Percentiles rank a stretch among this genome's conserved stretches.
Evolutionary conservation across 1,284 basidiomycete genomes (phyloP).

Genomic region (Moesziomyces antarcticus): DNA sequence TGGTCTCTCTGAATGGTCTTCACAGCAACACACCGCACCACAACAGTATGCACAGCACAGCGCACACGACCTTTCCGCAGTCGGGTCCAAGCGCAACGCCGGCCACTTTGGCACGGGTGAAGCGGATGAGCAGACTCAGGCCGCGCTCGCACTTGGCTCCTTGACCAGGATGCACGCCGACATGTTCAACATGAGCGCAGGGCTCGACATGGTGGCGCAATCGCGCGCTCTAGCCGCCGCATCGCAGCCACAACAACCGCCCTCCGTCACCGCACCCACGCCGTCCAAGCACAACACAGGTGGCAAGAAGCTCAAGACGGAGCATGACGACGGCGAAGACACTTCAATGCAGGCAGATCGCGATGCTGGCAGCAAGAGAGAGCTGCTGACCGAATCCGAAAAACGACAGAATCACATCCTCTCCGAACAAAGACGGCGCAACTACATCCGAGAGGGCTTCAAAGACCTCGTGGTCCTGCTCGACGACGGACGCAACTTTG

Average conservation of each 20-base stretch:
- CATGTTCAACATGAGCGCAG: constrained; percentile 50
- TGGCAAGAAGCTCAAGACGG: constrained; percentile 56
- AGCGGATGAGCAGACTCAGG: constrained; percentile 45
- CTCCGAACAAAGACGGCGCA: constrained; percentile 64
- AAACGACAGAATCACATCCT: constrained; percentile 65
- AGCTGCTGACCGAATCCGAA: constrained; percentile 59
- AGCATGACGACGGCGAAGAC: constrained; percentile 47
- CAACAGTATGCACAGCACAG: constrained; percentile 20
- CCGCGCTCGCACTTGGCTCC: constrained; percentile 35
- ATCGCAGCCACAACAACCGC: constrained; percentile 9
- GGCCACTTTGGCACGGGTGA: constrained; percentile 34
- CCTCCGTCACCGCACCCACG: constrained; percentile 2
- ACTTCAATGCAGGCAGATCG: constrained; percentile 1
- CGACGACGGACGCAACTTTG: constrained; percentile 61
- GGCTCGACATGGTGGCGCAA: constrained; percentile 25
- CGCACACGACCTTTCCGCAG: constrained; percentile 28
- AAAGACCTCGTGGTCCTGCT: constrained; percentile 64
- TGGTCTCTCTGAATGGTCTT: constrained; percentile 35
- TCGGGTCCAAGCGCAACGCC: constrained; percentile 41
- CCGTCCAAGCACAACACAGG: constrained; percentile 7
- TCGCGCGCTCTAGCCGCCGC: constrained; percentile 7
- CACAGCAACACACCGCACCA: constrained; percentile 17
- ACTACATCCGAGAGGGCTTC: constrained; percentile 66
- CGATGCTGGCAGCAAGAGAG: constrained; percentile 32
- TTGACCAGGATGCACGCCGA: constrained; percentile 50